Evolutionary conservation across 805 yeast genomes (phyloP), one percentile per base, ranked within the genome.

Genomic region (Hemisphaericaspora nanyangensis): DNA sequence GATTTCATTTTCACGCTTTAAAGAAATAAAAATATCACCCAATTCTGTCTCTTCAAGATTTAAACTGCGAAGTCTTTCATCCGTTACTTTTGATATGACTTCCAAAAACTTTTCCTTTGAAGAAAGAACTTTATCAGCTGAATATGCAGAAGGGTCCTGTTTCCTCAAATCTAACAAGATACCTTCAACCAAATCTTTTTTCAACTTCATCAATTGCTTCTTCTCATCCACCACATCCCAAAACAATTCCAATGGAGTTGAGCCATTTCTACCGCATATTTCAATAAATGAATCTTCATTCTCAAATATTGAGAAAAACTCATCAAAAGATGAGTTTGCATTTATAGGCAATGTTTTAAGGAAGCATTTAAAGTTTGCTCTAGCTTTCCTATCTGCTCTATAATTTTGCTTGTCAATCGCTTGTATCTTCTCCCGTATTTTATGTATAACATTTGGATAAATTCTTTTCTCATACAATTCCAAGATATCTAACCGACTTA

Each of bases 211-310:
- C 1, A 68, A 51, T 38, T 79, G 74, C 25, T 73, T 70, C 49
- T 77, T 79, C 40, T 77, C 81, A 48, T 83, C 89, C 3, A 83
- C 70, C 0, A 74, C 51, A 55, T 89, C 95, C 76, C 86, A 75
- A 55, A 83, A 88, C 29, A 85, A 59, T 46, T 88, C 95, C 30
- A 81, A 52, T 1, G 95, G 83, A 1, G 80, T 72, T 0, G 96
- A 87, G 0, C 96, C 95, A 32, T 75, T 68, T 38, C 89, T 71
- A 0, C 95, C 95, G 40, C 88, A 69, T 27, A 88, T 46, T 17
- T 72, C 77, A 12, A 75, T 50, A 52, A 83, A 88, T 12, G 77
- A 61, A 33, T 65, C 67, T 44, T 82, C 83, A 24, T 75, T 72
- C 42, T 76, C 76, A 1, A 87, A 49, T 5, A 52, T 43, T 0